phyloP scores from a whole-genome alignment of 192 early-diverging fungal genomes.

The Neocallimastix lanati region DNA sequence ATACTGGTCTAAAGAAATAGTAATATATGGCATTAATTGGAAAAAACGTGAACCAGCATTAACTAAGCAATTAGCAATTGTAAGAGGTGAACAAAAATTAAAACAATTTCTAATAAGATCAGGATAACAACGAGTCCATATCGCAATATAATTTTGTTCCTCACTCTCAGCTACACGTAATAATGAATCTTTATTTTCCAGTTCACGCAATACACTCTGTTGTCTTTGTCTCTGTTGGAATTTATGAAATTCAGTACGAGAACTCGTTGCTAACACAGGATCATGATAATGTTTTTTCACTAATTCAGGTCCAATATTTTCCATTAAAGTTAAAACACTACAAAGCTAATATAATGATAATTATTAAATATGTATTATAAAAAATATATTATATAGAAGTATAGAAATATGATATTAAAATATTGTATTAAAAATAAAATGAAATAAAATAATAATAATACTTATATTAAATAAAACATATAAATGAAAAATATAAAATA shows the following conservation, averaged over 20 bases:
- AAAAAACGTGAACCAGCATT: constrained; percentile 44
- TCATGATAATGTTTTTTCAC: constrained; percentile 14
- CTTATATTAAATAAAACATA: too few species aligned
- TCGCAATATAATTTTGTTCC: constrained; percentile 20
- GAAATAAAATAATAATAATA: too few species aligned
- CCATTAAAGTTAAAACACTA: constrained; percentile 11
- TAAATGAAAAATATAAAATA: too few species aligned
- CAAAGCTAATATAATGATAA: not conserved
- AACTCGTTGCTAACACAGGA: constrained; percentile 4
- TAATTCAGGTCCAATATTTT: constrained; percentile 14
- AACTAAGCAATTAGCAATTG: constrained; percentile 21
- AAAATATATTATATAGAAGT: too few species aligned
- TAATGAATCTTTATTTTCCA: constrained; percentile 36
- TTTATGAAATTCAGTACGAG: constrained; percentile 7
- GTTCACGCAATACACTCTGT: constrained; percentile 16
- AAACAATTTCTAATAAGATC: constrained; percentile 41
- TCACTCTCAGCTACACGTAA: constrained; percentile 37
- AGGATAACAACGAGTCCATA: constrained; percentile 57
- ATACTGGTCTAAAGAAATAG: constrained; percentile 26
- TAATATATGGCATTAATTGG: constrained; percentile 37
- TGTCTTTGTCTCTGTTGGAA: constrained; percentile 15
- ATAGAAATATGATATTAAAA: too few species aligned
- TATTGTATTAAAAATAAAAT: too few species aligned
- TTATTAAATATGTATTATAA: too few species aligned
- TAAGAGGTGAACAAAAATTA: constrained; percentile 18